phyloP scores from a whole-genome alignment of 2,329 filamentous ascomycete genomes.

The Plenodomus biglobosus region DNA sequence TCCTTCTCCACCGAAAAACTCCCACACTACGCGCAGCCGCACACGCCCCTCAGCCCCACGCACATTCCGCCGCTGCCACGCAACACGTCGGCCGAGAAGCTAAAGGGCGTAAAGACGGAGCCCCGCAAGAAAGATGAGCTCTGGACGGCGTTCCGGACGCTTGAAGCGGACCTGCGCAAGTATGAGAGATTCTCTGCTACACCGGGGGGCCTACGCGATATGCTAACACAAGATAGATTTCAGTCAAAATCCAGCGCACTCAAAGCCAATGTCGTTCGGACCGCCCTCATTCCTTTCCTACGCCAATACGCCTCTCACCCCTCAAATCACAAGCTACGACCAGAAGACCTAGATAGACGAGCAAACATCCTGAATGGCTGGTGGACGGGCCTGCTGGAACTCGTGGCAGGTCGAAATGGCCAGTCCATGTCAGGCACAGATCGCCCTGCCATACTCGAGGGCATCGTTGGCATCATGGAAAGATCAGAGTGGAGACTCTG shows the following conservation, averaged over 20 bases:
- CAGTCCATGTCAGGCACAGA: slow-evolving; percentile 84
- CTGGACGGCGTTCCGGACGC: slow-evolving; percentile 66
- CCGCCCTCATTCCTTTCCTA: slow-evolving; percentile 74
- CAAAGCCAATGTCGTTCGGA: slow-evolving; percentile 74
- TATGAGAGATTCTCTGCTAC: slow-evolving; percentile 38
- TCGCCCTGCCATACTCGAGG: slow-evolving; percentile 76
- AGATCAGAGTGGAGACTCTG: slow-evolving; percentile 82
- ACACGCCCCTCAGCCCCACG: slow-evolving; percentile 37
- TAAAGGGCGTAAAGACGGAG: slow-evolving; percentile 43
- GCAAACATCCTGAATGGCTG: slow-evolving; percentile 82
- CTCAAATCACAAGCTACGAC: slow-evolving; percentile 65
- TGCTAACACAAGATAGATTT: slow-evolving; percentile 54
- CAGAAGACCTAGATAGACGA: slow-evolving; percentile 81
- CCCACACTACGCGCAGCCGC: slow-evolving; percentile 39
- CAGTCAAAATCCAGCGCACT: slow-evolving; percentile 70
- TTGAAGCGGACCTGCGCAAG: slow-evolving; percentile 70
- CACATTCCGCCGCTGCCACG: slow-evolving; percentile 49
- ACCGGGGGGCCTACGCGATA: background rate
- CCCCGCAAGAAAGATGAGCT: slow-evolving; percentile 67
- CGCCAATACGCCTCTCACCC: slow-evolving; percentile 67
- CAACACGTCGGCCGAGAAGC: slow-evolving; percentile 45
- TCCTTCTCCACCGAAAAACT: slow-evolving; percentile 54
- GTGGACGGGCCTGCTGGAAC: slow-evolving; percentile 82
- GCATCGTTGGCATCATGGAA: slow-evolving; percentile 79
- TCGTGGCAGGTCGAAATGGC: slow-evolving; percentile 74